Conservation (phyloP, 2,329 filamentous ascomycete species). For the Penicillium brasilianum region DNA sequence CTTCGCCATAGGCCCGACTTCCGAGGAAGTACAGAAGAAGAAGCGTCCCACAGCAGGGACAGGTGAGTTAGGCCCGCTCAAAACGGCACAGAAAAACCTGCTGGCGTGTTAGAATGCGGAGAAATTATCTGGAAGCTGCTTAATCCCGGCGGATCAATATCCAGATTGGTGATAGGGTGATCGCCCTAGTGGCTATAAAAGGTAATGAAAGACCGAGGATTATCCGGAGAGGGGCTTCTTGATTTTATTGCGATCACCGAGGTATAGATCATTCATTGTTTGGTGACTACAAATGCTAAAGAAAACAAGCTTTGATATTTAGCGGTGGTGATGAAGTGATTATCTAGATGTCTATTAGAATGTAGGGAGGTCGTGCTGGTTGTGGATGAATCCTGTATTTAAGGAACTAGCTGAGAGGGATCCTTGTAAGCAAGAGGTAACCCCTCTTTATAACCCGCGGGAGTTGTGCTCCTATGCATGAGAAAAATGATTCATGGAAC, state of each 20-base stretch:
- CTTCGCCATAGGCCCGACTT: background rate
- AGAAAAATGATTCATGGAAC: background rate
- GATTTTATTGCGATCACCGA: background rate
- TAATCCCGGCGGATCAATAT: slow-evolving; percentile 9
- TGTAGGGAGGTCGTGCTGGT: background rate
- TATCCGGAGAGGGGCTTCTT: slow-evolving; percentile 10
- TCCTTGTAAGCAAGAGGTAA: background rate
- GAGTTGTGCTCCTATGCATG: background rate
- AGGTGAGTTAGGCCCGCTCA: background rate
- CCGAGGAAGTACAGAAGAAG: background rate
- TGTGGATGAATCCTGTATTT: background rate
- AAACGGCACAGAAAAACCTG: background rate
- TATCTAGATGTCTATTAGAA: background rate
- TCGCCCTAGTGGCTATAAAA: background rate
- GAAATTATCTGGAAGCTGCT: slow-evolving; percentile 3
- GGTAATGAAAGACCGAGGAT: slow-evolving; percentile 13
- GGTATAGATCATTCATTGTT: background rate
- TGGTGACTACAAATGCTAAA: too few species aligned
- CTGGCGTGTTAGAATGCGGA: background rate
- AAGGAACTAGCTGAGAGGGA: background rate
- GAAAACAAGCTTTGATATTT: background rate
- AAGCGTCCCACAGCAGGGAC: background rate
- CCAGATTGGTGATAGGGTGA: slow-evolving; percentile 8
- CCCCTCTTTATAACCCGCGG: too few species aligned
- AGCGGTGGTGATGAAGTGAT: background rate